Percentiles rank a stretch among this genome's conserved stretches.
phyloP scores from a whole-genome alignment of 495 filamentous ascomycete genomes.

The Daldinia bambusicola region DNA sequence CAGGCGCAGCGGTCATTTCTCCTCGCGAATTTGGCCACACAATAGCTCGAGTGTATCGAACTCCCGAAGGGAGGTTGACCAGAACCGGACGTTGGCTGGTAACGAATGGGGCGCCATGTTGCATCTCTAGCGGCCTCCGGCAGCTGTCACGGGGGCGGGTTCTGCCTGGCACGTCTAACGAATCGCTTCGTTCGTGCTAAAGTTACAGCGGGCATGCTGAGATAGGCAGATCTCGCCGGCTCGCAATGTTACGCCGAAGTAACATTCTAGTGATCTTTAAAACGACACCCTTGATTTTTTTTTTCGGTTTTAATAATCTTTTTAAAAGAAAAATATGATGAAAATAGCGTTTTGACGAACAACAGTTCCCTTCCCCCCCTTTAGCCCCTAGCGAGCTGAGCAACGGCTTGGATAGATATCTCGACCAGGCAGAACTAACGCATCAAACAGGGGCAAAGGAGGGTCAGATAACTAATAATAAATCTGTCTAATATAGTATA shows the following conservation, averaged over 20 bases:
- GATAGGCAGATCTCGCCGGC: conserved; percentile 46
- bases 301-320: too few relatives aligned
- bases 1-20: conserved; percentile 23
- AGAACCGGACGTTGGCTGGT: conserved; percentile 38
- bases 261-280: conserved; percentile 36
- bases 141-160: conserved; percentile 46
- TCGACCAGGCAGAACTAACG: conserved; percentile 2
- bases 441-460: not conserved
- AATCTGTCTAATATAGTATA: conserved; percentile 23
- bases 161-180: conserved; percentile 37
- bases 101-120: conserved; percentile 43
- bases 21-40: conserved; percentile 30
- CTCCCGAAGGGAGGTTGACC: conserved; percentile 45
- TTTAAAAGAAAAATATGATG: not conserved
- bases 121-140: conserved; percentile 46
- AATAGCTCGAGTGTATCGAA: conserved; percentile 43
- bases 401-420: conserved; percentile 11
- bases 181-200: conserved; percentile 34
- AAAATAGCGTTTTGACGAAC: conserved; percentile 15
- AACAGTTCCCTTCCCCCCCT: not conserved
- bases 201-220: conserved; percentile 41
- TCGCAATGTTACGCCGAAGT: conserved; percentile 43
- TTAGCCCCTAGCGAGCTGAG: conserved; percentile 18
- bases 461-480: conserved; percentile 37
- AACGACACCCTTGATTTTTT: conserved; percentile 29